These are phyloP conservation scores for Graphiopsis chlorocephala DNA, from an alignment of 2,329 filamentous ascomycete species.

Conservation along the genomic window DNA sequence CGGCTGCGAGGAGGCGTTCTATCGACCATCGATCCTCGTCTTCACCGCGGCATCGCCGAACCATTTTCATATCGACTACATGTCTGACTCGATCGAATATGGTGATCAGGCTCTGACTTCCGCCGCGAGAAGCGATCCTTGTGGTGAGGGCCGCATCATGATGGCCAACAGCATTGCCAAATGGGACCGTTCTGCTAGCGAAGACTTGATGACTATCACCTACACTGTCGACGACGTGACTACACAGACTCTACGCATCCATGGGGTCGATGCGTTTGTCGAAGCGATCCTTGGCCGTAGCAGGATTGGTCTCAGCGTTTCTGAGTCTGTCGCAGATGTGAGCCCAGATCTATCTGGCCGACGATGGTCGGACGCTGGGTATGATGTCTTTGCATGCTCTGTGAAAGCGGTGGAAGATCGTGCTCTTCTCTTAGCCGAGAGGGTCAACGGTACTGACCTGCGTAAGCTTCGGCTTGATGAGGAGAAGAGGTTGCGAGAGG, in stretches of 20 bases:
- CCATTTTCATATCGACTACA: slow-evolving; percentile 26
- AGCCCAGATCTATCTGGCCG: not conserved
- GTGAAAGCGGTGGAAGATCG: not conserved
- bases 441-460: not conserved
- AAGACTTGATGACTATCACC: slow-evolving; percentile 27
- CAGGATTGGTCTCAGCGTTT: not conserved
- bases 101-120: not conserved
- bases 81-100: slow-evolving; percentile 19
- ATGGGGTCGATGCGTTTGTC: slow-evolving; percentile 4
- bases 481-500: not conserved
- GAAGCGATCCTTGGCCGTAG: not conserved
- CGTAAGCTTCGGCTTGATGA: not conserved
- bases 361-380: not conserved
- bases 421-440: not conserved
- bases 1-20: not conserved
- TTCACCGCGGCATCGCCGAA: slow-evolving; percentile 22
- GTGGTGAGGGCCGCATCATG: slow-evolving; percentile 24
- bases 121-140: slow-evolving; percentile 20
- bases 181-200: slow-evolving; percentile 23
- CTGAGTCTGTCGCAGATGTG: not conserved
- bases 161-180: slow-evolving; percentile 28
- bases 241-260: slow-evolving; percentile 20
- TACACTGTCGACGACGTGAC: slow-evolving; percentile 27
- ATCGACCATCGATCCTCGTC: slow-evolving; percentile 15
- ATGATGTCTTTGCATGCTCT: slow-evolving; percentile 5